These are phyloP conservation scores for Fusarium decemcellulare DNA, from an alignment of 2,329 filamentous ascomycete species.

Conservation along the genomic window DNA sequence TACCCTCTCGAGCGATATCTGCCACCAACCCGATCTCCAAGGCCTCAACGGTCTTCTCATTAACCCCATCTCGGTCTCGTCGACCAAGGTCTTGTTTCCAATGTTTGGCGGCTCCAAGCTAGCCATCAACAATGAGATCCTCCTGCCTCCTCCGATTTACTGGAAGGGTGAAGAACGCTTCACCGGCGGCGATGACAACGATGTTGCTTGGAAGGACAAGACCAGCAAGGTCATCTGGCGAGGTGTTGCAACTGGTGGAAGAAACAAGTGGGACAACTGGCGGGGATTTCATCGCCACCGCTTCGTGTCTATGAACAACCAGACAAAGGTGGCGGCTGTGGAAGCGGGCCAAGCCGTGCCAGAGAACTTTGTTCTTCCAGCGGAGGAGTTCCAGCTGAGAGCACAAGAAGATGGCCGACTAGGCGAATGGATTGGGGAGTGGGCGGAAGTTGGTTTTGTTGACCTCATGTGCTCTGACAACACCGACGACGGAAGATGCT, in stretches of 20 bases:
- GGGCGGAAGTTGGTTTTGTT: conserved; percentile 67
- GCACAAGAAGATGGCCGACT: conserved; percentile 61
- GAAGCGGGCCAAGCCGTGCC: conserved; percentile 60
- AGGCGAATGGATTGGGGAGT: conserved; percentile 63
- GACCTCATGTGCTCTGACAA: conserved; percentile 66
- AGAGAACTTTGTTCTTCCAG: conserved; percentile 69
- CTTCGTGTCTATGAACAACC: conserved; percentile 81
- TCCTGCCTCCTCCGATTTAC: conserved; percentile 79
- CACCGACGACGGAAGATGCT: conserved; percentile 57
- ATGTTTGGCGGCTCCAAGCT: conserved; percentile 80
- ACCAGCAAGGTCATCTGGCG: conserved; percentile 71
- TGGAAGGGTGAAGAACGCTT: conserved; percentile 75
- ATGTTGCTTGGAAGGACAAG: conserved; percentile 72
- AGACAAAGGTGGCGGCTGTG: conserved; percentile 67
- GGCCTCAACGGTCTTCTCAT: conserved; percentile 76
- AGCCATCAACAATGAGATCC: conserved; percentile 78
- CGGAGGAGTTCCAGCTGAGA: conserved; percentile 61
- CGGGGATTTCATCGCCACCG: conserved; percentile 81
- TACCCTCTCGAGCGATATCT: conserved; percentile 72
- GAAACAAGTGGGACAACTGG: conserved; percentile 74
- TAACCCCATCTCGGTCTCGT: conserved; percentile 68
- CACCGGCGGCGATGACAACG: conserved; percentile 68
- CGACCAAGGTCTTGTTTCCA: conserved; percentile 72
- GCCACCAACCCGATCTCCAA: conserved; percentile 75
- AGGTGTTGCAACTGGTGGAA: conserved; percentile 76